Base-by-base conservation (phyloP, 1,139 yeast species). In the Geotrichum siamense region DNA sequence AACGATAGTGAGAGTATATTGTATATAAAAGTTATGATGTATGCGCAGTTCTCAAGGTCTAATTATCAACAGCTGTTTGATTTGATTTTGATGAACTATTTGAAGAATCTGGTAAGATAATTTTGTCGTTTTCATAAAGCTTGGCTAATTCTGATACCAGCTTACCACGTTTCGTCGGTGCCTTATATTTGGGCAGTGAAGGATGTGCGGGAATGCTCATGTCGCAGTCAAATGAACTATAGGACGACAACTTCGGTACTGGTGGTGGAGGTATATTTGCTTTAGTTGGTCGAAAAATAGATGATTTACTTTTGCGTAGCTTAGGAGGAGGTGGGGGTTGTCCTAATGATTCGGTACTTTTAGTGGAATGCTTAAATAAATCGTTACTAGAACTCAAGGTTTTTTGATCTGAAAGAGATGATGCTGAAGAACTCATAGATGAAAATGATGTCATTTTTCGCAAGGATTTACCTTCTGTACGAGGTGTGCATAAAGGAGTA, bases 141-240 rank as follows among this genome's bases (percentile, higher is more conserved):
- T 54, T 56, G 5, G 64, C 62, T 38, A 61, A 47, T 44, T 61
- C 62, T 5, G 62, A 59, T 1, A 61, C 65, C 55, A 57, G 52
- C 31, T 54, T 51, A 15, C 63, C 63, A 2, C 61, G 48, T 17
- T 55, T 49, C 4, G 56, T 46, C 9, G 51, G 50, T n/a, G 43
- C 26, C 16, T 37, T 27, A n/a, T 29, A 38, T 8, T 12, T 25
- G 6, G 31, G 10, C 8, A 27, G 28, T 20, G 29, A n/a, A 10
- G 31, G 13, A n/a, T 22, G 3, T 4, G 9, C 13, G 8, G 33
- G 36, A 2, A 27, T 16, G 29, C 34, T 28, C 29, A 38, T 21
- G 28, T 38, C 40, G 21, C 29, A 25, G 3, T 33, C 40, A 19
- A 16, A 38, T 16, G 40, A 38, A 29, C 37, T 9, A 31, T 20